Evolutionary conservation across 2,329 filamentous ascomycete genomes (phyloP), one percentile per base, ranked within the genome.

Genomic region (Pezicula neosporulosa): DNA sequence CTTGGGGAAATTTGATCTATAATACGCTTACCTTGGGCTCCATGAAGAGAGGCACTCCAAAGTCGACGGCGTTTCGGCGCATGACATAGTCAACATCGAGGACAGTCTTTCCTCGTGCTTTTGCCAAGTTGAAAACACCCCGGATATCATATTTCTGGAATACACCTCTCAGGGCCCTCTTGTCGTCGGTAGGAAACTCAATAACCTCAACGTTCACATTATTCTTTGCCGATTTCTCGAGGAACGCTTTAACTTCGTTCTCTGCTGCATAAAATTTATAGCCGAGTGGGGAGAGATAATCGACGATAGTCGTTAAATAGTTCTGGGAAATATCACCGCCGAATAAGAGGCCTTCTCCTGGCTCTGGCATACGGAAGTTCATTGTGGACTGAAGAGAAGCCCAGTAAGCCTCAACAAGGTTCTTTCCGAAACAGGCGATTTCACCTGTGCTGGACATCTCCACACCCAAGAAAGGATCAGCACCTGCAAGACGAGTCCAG

Each of bases 381-480:
- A 97, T 99, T 64, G 90, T 93, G 18, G 90, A 94, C 75, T 99
- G 94, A 56, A 96, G 78, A 16, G 92, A 95, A 24, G 92, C 81
- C 94, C 94, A 99, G 83, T 99, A 99, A 49, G 94, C 94, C 70
- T 99, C 94, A 46, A 97, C 81, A 10, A 99, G 82, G 66, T 97
- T 81, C 77, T 94, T 96, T 58, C 94, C 94, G 74, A 99, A 99
- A 77, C 94, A 97, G 60, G 94, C 94, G 80, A 99, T 96, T 75
- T 99, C 94, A 71, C 94, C 94, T 16, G 94, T 99, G 59, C 86
- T 91, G 42, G 90, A 79, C 94, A 99, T 99, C 75, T 99, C 94
- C 51, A 99, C 94, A 53, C 94, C 94, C 55, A 99, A 82, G 83
- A 96, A 97, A 50, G 94, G 94, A 67, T 99, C 94, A 47, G 94